Conservation (phyloP, 2,329 filamentous ascomycete species). For the Fusarium poae region DNA sequence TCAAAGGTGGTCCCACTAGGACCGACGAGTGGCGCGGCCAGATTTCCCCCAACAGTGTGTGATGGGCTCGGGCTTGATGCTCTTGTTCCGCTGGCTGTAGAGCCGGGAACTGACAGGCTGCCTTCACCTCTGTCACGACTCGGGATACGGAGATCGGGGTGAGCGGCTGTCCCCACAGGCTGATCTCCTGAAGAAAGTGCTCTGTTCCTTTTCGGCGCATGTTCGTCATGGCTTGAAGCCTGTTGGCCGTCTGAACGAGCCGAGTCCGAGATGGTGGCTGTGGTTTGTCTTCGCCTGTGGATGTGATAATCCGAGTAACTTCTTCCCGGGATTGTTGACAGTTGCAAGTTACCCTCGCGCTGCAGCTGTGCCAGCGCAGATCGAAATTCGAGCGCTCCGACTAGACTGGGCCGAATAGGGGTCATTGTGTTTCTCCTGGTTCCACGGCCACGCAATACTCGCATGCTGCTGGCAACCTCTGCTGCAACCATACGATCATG, state of each 20-base stretch:
- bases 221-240: slow-evolving; percentile 12
- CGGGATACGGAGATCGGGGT: slow-evolving; percentile 42
- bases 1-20: slow-evolving; percentile 36
- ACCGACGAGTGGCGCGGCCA: slow-evolving; percentile 58
- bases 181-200: slow-evolving; percentile 63
- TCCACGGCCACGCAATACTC: slow-evolving; percentile 77
- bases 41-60: slow-evolving; percentile 56
- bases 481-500: slow-evolving; percentile 77
- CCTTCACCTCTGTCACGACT: slow-evolving; percentile 39
- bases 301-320: slow-evolving; percentile 60
- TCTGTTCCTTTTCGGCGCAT: slow-evolving; percentile 49
- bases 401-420: slow-evolving; percentile 90
- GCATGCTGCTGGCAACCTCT: slow-evolving; percentile 94
- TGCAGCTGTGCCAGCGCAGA: slow-evolving; percentile 90
- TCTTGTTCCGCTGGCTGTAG: slow-evolving; percentile 39
- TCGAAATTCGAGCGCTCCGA: slow-evolving; percentile 93
- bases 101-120: slow-evolving; percentile 39
- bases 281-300: slow-evolving; percentile 48
- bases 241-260: slow-evolving; percentile 25
- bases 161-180: slow-evolving; percentile 32
- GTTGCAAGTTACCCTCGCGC: slow-evolving; percentile 80
- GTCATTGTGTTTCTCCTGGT: slow-evolving; percentile 80
- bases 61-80: slow-evolving; percentile 51
- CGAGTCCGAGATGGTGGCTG: slow-evolving; percentile 43
- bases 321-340: slow-evolving; percentile 75